Evolutionary conservation across 129 eudicot genomes (phyloP).

Genomic region (Chrysanthemum seticuspe): DNA sequence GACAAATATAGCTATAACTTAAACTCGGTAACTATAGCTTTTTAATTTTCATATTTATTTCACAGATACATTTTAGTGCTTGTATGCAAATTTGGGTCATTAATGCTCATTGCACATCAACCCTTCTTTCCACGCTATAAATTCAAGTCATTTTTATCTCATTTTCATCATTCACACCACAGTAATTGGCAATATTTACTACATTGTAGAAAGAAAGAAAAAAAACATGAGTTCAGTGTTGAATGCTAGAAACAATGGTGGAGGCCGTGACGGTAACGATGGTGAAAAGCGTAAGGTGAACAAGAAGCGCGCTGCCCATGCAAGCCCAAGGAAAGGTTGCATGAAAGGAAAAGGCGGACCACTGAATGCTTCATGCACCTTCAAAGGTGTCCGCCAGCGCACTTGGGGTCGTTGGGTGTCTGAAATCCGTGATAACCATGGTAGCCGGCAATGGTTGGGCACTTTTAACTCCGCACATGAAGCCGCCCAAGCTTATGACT

Average conservation of each 20-base stretch:
- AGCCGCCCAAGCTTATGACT: slow-evolving; percentile 79
- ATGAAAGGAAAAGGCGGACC: slow-evolving; percentile 89
- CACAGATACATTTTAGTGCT: too few species aligned
- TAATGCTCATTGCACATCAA: too few species aligned
- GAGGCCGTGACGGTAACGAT: not conserved
- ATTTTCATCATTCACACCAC: not conserved
- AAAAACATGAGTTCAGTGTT: not conserved
- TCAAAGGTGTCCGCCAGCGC: slow-evolving; percentile 82
- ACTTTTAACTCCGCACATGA: slow-evolving; percentile 48
- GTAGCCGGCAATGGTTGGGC: slow-evolving; percentile 75
- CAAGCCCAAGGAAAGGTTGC: slow-evolving; percentile 65
- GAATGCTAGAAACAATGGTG: not conserved
- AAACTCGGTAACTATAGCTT: too few species aligned
- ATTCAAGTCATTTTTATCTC: not conserved
- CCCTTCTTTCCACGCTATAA: not conserved
- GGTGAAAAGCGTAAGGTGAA: slow-evolving; percentile 1
- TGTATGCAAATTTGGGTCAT: not conserved
- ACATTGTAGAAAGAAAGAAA: not conserved
- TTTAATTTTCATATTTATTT: too few species aligned
- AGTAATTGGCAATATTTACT: not conserved
- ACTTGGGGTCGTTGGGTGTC: slow-evolving; percentile 92
- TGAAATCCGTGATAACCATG: slow-evolving; percentile 70
- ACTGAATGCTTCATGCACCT: slow-evolving; percentile 58
- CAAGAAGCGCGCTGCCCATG: slow-evolving; percentile 30
- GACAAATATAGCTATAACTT: too few species aligned